phyloP scores from a whole-genome alignment of 768 basidiomycete genomes.

The Boletus sp. region DNA sequence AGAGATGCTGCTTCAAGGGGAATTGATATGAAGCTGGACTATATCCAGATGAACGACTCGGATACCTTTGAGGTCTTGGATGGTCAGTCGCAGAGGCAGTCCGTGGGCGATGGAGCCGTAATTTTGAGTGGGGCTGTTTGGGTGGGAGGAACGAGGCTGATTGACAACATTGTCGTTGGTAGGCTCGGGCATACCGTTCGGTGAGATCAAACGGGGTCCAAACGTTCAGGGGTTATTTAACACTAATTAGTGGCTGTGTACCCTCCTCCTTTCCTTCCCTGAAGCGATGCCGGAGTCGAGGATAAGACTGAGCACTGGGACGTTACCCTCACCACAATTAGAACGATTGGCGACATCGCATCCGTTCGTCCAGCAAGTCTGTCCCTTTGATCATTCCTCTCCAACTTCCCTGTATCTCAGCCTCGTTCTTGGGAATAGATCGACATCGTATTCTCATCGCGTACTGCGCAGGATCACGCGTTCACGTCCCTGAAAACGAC shows the following conservation, averaged over 20 bases:
- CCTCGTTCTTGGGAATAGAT: slow-evolving; percentile 40
- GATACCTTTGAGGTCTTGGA: slow-evolving; percentile 66
- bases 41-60: slow-evolving; percentile 85
- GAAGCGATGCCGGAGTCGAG: slow-evolving; percentile 14
- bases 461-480: slow-evolving; percentile 34
- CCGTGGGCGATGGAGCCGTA: slow-evolving; percentile 36
- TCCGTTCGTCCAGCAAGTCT: slow-evolving; percentile 54
- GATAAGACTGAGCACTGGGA: slow-evolving; percentile 19
- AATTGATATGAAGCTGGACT: slow-evolving; percentile 69
- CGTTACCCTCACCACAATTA: slow-evolving; percentile 28
- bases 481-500: slow-evolving; percentile 41
- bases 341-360: slow-evolving; percentile 37
- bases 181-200: slow-evolving; percentile 25
- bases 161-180: slow-evolving; percentile 87
- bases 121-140: slow-evolving; percentile 86
- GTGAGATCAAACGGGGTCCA: neutral
- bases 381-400: slow-evolving; percentile 10
- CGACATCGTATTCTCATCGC: slow-evolving; percentile 58
- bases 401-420: neutral
- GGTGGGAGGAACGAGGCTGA: slow-evolving; percentile 83
- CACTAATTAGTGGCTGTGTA: slow-evolving; percentile 17
- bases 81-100: slow-evolving; percentile 25
- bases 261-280: neutral
- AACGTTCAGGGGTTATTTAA: neutral
- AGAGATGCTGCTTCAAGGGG: slow-evolving; percentile 31